Evolutionary conservation across 1,284 basidiomycete species (phyloP).

Genomic region (Porogramme epimiltina): DNA sequence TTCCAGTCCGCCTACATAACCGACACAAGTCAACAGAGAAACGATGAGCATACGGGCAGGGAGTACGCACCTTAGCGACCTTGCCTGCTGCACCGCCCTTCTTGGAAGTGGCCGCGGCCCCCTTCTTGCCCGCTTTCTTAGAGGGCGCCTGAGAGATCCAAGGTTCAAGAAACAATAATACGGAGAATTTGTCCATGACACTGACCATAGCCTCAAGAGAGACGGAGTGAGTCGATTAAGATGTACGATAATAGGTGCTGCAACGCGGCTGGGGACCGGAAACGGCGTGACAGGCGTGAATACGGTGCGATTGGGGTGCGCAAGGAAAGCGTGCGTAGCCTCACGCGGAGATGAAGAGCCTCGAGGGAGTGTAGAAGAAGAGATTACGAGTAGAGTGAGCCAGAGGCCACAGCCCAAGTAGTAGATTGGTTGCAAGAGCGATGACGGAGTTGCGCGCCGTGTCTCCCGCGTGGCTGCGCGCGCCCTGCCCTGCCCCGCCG

Average conservation of each 20-base stretch:
- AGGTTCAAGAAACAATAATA: conserved; percentile 10
- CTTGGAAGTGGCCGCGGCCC: conserved; percentile 56
- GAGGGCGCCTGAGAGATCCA: conserved; percentile 67
- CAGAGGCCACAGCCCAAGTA: background rate
- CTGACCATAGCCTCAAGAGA: conserved; percentile 24
- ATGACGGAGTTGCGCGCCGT: conserved; percentile 10
- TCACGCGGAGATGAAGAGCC: too few relatives aligned
- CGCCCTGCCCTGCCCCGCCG: too few relatives aligned
- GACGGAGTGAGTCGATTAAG: conserved; percentile 6
- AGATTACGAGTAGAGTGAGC: background rate
- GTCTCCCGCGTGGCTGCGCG: background rate
- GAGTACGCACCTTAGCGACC: conserved; percentile 69
- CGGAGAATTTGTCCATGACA: conserved; percentile 11
- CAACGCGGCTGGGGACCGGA: too few relatives aligned
- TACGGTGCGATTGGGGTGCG: too few relatives aligned
- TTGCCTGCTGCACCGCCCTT: conserved; percentile 57
- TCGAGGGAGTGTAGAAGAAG: too few relatives aligned
- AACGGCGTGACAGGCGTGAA: too few relatives aligned
- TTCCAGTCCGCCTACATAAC: conserved; percentile 96
- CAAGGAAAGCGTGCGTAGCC: too few relatives aligned
- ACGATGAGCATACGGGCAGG: background rate
- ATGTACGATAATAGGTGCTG: background rate
- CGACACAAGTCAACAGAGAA: background rate
- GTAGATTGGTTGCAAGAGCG: conserved; percentile 10
- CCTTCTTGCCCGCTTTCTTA: conserved; percentile 93